Conservation (phyloP, 768 basidiomycete species). For the Pleurotus platypus region DNA sequence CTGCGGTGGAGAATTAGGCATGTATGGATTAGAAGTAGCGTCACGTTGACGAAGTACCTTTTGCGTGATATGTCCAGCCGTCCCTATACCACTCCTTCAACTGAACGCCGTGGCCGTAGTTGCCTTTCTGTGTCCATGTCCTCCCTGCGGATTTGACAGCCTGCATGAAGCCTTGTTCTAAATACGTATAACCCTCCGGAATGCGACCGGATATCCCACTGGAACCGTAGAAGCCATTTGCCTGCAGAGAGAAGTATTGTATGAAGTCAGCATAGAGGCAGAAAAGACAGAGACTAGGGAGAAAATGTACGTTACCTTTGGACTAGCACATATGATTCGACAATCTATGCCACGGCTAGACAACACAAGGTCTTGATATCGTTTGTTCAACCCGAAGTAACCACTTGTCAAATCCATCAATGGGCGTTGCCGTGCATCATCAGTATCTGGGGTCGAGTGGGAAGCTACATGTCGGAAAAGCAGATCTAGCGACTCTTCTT, state of each 20-base stretch:
- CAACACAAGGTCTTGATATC: slow-evolving; percentile 75
- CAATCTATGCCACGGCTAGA: slow-evolving; percentile 52
- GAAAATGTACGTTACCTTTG: slow-evolving; percentile 52
- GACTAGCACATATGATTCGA: slow-evolving; percentile 80
- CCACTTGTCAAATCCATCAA: slow-evolving; percentile 86
- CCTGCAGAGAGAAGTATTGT: slow-evolving; percentile 40
- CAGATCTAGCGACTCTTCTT: slow-evolving; percentile 58
- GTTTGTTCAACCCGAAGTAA: slow-evolving; percentile 85
- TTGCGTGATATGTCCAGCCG: slow-evolving; percentile 98
- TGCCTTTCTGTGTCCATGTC: slow-evolving; percentile 25
- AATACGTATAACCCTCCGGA: slow-evolving; percentile 90
- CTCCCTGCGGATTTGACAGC: slow-evolving; percentile 51
- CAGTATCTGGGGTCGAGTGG: slow-evolving; percentile 20
- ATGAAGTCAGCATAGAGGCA: too few species aligned
- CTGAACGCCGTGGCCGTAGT: slow-evolving; percentile 48
- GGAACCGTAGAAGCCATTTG: slow-evolving; percentile 94
- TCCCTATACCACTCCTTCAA: slow-evolving; percentile 84
- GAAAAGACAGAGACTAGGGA: too few species aligned
- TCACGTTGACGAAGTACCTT: slow-evolving; percentile 53
- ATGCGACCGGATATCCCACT: slow-evolving; percentile 88
- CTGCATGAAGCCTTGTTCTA: slow-evolving; percentile 81
- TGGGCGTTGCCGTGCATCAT: slow-evolving; percentile 26
- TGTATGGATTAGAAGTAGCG: too few species aligned
- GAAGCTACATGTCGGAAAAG: slow-evolving; percentile 51
- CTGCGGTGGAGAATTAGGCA: slow-evolving; percentile 31